A percentile compares a stretch with the other conserved stretches of the same genome.
phyloP scores from a whole-genome alignment of 768 basidiomycete genomes.

The Panus rudis region DNA sequence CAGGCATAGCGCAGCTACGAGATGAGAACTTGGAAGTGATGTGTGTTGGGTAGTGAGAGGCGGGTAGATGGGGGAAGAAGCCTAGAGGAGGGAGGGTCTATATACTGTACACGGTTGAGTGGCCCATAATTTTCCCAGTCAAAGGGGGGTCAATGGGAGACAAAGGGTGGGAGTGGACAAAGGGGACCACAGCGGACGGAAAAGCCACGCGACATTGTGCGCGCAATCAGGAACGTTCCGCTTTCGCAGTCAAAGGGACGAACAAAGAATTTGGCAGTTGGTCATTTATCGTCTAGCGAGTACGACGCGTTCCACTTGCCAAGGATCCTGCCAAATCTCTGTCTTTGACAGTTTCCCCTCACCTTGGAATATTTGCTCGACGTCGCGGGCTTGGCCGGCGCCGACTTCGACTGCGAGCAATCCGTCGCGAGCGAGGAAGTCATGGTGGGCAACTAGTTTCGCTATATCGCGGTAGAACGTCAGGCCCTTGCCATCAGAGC shows the following conservation, averaged over 20 bases:
- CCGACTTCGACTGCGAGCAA: conserved; percentile 78
- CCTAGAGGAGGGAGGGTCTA: no score
- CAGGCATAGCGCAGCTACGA: background rate
- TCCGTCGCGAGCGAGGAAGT: conserved; percentile 45
- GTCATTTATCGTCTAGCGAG: conserved; percentile 33
- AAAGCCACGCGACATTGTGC: no score
- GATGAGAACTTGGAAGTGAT: background rate
- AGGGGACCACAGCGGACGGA: no score
- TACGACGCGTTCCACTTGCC: conserved; percentile 68
- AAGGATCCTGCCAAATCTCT: conserved; percentile 77
- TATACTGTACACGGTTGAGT: no score
- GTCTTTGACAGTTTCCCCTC: conserved; percentile 40
- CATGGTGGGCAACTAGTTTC: conserved; percentile 42
- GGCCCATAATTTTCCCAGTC: no score
- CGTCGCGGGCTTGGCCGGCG: conserved; percentile 57
- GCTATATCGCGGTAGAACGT: conserved; percentile 71
- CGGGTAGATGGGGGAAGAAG: background rate
- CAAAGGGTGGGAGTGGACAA: no score
- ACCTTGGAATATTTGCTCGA: conserved; percentile 47
- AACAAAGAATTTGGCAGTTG: no score
- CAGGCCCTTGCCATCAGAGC: conserved; percentile 39
- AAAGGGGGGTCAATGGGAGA: no score
- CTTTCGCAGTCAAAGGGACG: no score
- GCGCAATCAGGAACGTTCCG: no score
- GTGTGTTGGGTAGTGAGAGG: background rate